Conservation (phyloP, 23 red algal genomes). For the Gracilaria gracilis region DNA sequence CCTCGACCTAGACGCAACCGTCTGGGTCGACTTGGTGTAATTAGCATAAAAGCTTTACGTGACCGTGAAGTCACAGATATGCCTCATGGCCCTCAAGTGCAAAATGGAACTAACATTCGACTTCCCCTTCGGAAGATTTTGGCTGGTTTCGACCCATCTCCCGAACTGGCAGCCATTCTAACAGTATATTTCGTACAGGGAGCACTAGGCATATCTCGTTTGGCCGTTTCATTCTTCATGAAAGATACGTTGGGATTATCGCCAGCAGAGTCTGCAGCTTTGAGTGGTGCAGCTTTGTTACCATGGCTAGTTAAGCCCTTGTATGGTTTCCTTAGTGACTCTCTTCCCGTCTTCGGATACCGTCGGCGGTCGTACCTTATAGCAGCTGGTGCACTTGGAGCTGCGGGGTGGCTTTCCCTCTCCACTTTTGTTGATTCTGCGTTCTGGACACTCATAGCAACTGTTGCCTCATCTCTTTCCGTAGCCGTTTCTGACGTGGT, state of each 20-base stretch:
- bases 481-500: conserved; percentile 95
- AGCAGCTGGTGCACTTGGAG: conserved; percentile 70
- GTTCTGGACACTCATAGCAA: conserved; percentile 28
- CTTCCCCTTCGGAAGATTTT: conserved; percentile 14
- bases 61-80: neutral
- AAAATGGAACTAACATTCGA: neutral
- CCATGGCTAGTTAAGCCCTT: conserved; percentile 96
- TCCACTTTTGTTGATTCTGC: conserved; percentile 71
- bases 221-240: conserved; percentile 89
- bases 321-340: conserved; percentile 90
- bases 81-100: conserved; percentile 13
- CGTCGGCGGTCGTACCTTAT: conserved; percentile 83
- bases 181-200: conserved; percentile 93
- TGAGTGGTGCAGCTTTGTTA: conserved; percentile 82
- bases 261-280: conserved; percentile 73
- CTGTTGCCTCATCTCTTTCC: conserved; percentile 60
- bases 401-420: conserved; percentile 70
- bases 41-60: neutral
- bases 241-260: conserved; percentile 85
- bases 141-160: conserved; percentile 68
- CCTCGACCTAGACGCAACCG: neutral
- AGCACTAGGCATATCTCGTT: conserved; percentile 89
- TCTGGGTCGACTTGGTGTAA: neutral
- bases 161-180: conserved; percentile 89
- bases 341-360: conserved; percentile 91